A percentile compares a stretch with the other conserved stretches of the same genome.
Conservation (phyloP, 148 eudicot genomes). For the Fagopyrum homotropicum region DNA sequence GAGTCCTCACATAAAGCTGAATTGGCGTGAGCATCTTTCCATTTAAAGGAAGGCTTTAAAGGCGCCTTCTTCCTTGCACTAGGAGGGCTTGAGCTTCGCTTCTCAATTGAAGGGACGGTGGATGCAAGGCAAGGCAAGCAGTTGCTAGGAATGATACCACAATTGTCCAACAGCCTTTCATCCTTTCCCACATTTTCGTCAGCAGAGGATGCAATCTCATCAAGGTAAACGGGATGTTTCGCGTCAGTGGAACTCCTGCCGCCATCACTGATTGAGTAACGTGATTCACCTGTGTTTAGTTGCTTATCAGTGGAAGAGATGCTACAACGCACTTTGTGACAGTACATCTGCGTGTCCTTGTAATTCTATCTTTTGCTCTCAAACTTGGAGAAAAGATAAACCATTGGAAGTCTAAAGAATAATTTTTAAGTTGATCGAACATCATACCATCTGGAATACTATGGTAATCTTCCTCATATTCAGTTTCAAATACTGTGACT, state of each 20-base stretch:
- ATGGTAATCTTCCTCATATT: constrained; percentile 81
- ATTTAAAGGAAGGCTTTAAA: constrained; percentile 63
- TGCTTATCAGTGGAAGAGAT: background rate
- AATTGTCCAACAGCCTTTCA: constrained; percentile 56
- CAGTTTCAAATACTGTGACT: constrained; percentile 58
- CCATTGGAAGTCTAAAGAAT: constrained; percentile 37
- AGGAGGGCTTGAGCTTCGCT: constrained; percentile 57
- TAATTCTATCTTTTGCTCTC: constrained; percentile 35
- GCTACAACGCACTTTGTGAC: background rate
- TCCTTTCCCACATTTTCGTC: constrained; percentile 45
- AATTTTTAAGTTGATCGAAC: constrained; percentile 23
- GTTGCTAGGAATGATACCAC: constrained; percentile 66
- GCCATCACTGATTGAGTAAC: constrained; percentile 42
- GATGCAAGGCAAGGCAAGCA: constrained; percentile 78
- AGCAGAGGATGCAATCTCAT: constrained; percentile 55
- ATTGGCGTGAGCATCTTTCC: constrained; percentile 60
- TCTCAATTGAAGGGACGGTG: constrained; percentile 57
- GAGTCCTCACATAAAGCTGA: constrained; percentile 44
- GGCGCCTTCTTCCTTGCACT: constrained; percentile 67
- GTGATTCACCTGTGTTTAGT: constrained; percentile 19
- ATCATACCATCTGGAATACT: constrained; percentile 77
- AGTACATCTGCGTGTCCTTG: background rate
- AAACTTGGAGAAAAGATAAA: constrained; percentile 44
- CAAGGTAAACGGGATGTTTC: constrained; percentile 46
- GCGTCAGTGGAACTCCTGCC: constrained; percentile 44